Conservation (phyloP, 148 eudicot genomes). For the Fagopyrum homotropicum region DNA sequence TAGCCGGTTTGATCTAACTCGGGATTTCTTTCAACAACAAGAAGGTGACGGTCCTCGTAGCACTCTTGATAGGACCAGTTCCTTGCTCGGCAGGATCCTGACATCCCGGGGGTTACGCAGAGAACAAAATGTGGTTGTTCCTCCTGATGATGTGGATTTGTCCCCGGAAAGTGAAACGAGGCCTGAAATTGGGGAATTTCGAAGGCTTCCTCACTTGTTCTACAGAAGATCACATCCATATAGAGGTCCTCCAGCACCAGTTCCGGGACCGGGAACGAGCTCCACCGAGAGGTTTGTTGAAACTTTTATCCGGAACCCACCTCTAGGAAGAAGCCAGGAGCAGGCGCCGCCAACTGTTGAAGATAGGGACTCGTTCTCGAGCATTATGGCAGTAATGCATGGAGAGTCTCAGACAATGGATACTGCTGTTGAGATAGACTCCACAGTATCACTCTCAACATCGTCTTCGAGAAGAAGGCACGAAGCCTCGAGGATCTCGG, state of each 20-base stretch:
- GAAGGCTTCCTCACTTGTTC: conserved; percentile 44
- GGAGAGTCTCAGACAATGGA: conserved; percentile 83
- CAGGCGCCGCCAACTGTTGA: conserved; percentile 46
- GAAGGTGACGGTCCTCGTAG: conserved; percentile 32
- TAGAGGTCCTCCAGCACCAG: conserved; percentile 23
- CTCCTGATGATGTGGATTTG: conserved; percentile 51
- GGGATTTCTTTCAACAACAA: conserved; percentile 43
- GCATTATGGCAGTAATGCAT: conserved; percentile 86
- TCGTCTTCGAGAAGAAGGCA: conserved; percentile 65
- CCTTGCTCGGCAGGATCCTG: conserved; percentile 51
- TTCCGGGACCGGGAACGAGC: conserved; percentile 28
- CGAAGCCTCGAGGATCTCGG: conserved; percentile 60
- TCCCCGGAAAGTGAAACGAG: conserved; percentile 31
- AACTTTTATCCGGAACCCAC: conserved; percentile 36
- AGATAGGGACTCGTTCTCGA: conserved; percentile 90
- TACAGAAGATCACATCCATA: conserved; percentile 55
- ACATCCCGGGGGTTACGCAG: conserved; percentile 63
- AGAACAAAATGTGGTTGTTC: conserved; percentile 33
- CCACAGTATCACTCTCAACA: conserved; percentile 69
- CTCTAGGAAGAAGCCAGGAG: conserved; percentile 45
- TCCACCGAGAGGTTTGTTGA: conserved; percentile 43
- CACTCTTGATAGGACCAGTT: conserved; percentile 39
- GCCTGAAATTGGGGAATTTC: conserved; percentile 34
- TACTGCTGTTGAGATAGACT: conserved; percentile 85
- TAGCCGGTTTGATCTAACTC: conserved; percentile 52